Conservation (phyloP, 345 rosid species). For the Limnanthes douglasii region DNA sequence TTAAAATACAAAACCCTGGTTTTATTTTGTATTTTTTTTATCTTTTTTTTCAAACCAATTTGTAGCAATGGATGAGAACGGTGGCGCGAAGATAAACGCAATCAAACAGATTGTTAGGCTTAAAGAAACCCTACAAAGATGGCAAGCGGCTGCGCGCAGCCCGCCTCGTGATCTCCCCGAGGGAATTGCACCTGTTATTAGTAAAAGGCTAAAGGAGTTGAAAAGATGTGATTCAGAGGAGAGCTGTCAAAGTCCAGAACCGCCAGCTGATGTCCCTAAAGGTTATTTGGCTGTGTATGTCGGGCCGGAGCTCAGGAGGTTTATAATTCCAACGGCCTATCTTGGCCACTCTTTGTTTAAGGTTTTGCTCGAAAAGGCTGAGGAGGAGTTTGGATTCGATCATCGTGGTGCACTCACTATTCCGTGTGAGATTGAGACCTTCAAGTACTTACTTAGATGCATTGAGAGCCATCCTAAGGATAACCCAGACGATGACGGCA, state of each 20-base stretch:
- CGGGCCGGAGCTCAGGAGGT: constrained; percentile 85
- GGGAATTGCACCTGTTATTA: constrained; percentile 28
- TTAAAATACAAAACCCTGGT: no score
- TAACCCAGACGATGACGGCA: constrained; percentile 18
- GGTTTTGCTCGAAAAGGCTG: constrained; percentile 70
- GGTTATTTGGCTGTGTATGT: constrained; percentile 90
- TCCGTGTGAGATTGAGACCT: constrained; percentile 96
- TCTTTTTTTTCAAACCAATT: no score
- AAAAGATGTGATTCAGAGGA: constrained; percentile 66
- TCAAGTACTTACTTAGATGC: constrained; percentile 73
- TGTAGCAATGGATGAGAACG: no score
- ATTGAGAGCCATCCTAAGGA: constrained; percentile 50
- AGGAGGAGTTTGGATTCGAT: constrained; percentile 92
- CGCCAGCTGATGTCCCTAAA: constrained; percentile 73
- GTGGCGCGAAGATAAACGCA: constrained; percentile 46
- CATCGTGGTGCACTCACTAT: constrained; percentile 70
- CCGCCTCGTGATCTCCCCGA: no score
- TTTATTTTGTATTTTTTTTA: no score
- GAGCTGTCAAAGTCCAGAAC: constrained; percentile 48
- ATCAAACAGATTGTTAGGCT: constrained; percentile 72
- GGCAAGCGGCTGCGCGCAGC: constrained; percentile 63
- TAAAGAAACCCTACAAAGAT: constrained; percentile 77
- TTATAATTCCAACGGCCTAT: constrained; percentile 75
- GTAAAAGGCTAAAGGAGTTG: constrained; percentile 29
- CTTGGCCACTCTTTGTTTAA: constrained; percentile 79